Base-by-base conservation (phyloP, 2,329 filamentous ascomycete genomes). In the Epichloe typhina region DNA sequence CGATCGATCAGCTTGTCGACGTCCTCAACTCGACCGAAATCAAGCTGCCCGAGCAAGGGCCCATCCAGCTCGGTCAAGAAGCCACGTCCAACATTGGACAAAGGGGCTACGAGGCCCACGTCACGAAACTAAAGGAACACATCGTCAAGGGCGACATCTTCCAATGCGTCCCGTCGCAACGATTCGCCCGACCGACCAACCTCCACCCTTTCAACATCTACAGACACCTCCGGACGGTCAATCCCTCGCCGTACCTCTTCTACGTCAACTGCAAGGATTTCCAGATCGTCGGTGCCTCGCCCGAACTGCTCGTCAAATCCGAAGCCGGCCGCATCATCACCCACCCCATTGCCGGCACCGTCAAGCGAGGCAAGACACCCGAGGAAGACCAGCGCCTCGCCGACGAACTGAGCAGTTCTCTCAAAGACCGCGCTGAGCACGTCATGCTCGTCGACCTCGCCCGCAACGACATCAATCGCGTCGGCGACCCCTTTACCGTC, bases 171-270 rank as follows among this genome's bases (percentile, higher is more conserved):
- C 93, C 93, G 2, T 96, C 89, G 41, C 93, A 98, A 70, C 82
- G 93, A 49, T 87, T 97, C 63, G 84, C 90, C 7, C 80, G 91
- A 31, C 90, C 90, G 13, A 98, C 93, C 3, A 82, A 80, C 51
- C 74, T 98, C 42, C 93, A 98, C 67, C 91, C 93, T 0, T 98
- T 97, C 76, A 98, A 97, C 73, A 87, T 98, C 61, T 98, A 97
- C 75, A 83, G 91, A 50, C 88, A 95, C 65, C 77, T 98, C 38
- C 87, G 93, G 55, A 95, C 88, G n/a, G 87, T 97, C 62, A 98
- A 98, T 65, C 93, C 93, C 0, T 95, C 89, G 8, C 93, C 93
- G 0, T 98, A 98, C 69, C 81, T 98, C 37, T 98, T 98, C 74
- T 98, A 90, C 70, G 80, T 98, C 54, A 83, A 93, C 66, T 97